Base-by-base conservation (phyloP, 2,329 filamentous ascomycete genomes). In the Clarireedia monteithiana region DNA sequence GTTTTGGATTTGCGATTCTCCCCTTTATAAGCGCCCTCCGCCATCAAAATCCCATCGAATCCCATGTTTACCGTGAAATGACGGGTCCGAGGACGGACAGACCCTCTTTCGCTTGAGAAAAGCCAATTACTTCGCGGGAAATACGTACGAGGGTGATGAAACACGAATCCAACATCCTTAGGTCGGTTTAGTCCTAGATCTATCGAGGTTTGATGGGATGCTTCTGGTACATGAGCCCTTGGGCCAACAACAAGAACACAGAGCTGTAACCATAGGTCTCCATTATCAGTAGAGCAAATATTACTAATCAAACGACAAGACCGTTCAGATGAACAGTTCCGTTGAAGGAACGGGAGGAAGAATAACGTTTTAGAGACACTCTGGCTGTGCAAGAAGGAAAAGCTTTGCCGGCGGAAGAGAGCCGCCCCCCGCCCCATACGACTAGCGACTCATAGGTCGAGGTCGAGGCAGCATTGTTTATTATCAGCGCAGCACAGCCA, bases 81-180 rank as follows among this genome's bases (percentile, higher is more conserved):
- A 30, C 27, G 27, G 27, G 27, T 2, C 27, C 2, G 27, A 30
- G 27, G 27, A 7, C 10, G 6, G 26, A 53, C 23, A 5, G 40
- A n/a, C 42, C 27, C 26, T 53, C 40, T 34, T 53, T 53, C 42
- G 42, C 26, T 48, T 53, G 40, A 34, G 23, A 24, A 46, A 48
- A n/a, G 26, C 27, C 50, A 53, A 44, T 51, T 15, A 12, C 34
- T 47, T 10, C 10, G 27, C 27, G 12, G 10, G 24, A 17, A n/a
- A 14, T 53, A 34, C 40, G 10, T 6, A 17, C 20, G 27, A 53
- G 40, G 38, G 4, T 47, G 7, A 27, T 48, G 50, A 53, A 53
- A 53, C 50, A 26, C 9, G 12, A 53, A 38, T 20, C 30, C 40
- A 53, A 53, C 50, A 47, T 46, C 40, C 50, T 14, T 17, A 38